Evolutionary conservation across 1,284 basidiomycete species (phyloP).

Genomic region (Abortiporus biennis): DNA sequence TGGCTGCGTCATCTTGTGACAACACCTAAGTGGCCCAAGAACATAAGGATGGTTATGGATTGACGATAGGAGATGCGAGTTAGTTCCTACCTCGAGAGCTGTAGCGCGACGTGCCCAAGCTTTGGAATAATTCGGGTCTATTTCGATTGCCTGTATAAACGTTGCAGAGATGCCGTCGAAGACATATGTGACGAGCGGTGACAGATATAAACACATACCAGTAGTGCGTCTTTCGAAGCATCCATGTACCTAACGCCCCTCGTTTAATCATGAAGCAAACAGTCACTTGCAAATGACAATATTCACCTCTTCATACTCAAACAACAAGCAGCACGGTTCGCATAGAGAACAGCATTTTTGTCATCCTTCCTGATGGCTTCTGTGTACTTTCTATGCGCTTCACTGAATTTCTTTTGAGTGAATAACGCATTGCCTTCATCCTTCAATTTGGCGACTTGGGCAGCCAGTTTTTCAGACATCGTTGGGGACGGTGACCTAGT

Average conservation of each 20-base stretch:
- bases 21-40: background rate
- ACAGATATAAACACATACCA: constrained; percentile 8
- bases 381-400: constrained; percentile 27
- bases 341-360: constrained; percentile 28
- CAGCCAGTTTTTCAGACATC: constrained; percentile 5
- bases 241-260: background rate
- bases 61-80: background rate
- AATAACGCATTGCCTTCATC: constrained; percentile 32
- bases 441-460: constrained; percentile 22
- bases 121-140: constrained; percentile 9
- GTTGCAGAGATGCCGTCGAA: background rate
- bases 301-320: constrained; percentile 16
- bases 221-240: constrained; percentile 2
- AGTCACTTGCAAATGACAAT: background rate
- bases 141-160: constrained; percentile 5
- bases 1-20: constrained; percentile 4
- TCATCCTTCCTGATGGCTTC: constrained; percentile 26
- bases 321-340: constrained; percentile 31
- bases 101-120: constrained; percentile 10
- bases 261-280: too few relatives aligned
- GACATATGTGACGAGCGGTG: too few relatives aligned
- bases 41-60: too few relatives aligned
- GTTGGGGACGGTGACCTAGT: too few relatives aligned
- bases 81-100: constrained; percentile 6
- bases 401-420: constrained; percentile 22